Conservation (phyloP, 768 basidiomycete species). For the Tylopilus plumbeoviolaceoides region DNA sequence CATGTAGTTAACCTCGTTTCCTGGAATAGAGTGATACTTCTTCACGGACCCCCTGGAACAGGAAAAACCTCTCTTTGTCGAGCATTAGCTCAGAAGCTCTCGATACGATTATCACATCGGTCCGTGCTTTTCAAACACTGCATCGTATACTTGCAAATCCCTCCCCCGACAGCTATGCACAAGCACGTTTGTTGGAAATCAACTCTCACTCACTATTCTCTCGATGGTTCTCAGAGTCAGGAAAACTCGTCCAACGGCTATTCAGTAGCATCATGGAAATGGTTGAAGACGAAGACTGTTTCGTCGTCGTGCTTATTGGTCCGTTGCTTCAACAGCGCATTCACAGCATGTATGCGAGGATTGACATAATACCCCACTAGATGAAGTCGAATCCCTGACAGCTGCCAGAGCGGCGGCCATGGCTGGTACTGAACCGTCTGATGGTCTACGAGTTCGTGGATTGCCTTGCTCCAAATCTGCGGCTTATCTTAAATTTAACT, state of each 20-base stretch:
- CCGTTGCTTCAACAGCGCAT: constrained; percentile 2
- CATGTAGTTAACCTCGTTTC: constrained; percentile 80
- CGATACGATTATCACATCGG: constrained; percentile 86
- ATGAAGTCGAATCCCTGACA: constrained; percentile 95
- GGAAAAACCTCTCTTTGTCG: constrained; percentile 96
- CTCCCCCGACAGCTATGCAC: constrained; percentile 58
- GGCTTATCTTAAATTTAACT: background rate
- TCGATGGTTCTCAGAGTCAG: constrained; percentile 99
- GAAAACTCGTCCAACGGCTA: constrained; percentile 92
- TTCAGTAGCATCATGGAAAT: constrained; percentile 88
- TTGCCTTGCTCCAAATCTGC: background rate
- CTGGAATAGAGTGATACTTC: constrained; percentile 92
- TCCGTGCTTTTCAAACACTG: constrained; percentile 28
- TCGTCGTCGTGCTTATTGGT: constrained; percentile 95
- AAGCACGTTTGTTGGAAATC: constrained; percentile 89
- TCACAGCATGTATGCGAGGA: constrained; percentile 3
- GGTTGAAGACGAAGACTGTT: constrained; percentile 86
- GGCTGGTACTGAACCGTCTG: constrained; percentile 93
- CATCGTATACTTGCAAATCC: background rate
- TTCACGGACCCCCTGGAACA: constrained; percentile 97
- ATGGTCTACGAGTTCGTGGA: constrained; percentile 76
- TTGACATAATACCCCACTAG: constrained; percentile 37
- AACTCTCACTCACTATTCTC: constrained; percentile 98
- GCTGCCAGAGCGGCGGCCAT: constrained; percentile 93
- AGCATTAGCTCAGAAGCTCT: constrained; percentile 92